Evolutionary conservation across 805 yeast species (phyloP), one percentile per base, ranked within the genome.

Genomic region (Suhomyces vadensis): DNA sequence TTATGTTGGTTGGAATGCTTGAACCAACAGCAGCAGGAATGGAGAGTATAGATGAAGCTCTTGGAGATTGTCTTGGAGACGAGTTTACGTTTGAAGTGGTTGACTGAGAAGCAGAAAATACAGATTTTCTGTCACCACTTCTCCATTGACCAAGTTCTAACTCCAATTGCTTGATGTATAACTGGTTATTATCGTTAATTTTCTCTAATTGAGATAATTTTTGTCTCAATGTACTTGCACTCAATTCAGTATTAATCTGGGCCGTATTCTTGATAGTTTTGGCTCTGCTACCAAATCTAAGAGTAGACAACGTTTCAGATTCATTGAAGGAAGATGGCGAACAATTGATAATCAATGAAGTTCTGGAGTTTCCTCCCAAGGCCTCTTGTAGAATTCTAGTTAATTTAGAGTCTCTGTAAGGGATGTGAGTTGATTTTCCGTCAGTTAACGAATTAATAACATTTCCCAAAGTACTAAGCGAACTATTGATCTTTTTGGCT

Each of bases 401-500:
- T 41, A 88, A 71, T 53, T 85, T 85, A 2, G 95, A 85, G 54
- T 86, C 92, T 44, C 91, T 70, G 52, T 85, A 87, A 0, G 94
- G 90, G 7, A 84, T 67, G 54, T 85, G 88, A 3, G 78, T 70
- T 2, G 82, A 70, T 49, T 75, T 78, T 1, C 82, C 78, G 52
- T 85, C 91, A 0, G 95, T 83, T 37, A 91, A 74, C 0, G 89
- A 79, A 53, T 86, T 81, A 33, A 90, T 87, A 11, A 89, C 95
- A 60, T 83, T 81, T 3, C 96, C 95, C 44, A 90, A 69, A 0
- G 90, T 77, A 5, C 89, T 81, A 29, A 88, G 72, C 0, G 96
- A 86, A 35, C 81, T 75, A 62, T 90, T 91, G 54, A 90, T 85
- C 48, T 84, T 87, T 56, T 86, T 86, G 0, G 95, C 89, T 54